phyloP scores from a whole-genome alignment of 2,329 filamentous ascomycete species.

The Beauveria medogensis region DNA sequence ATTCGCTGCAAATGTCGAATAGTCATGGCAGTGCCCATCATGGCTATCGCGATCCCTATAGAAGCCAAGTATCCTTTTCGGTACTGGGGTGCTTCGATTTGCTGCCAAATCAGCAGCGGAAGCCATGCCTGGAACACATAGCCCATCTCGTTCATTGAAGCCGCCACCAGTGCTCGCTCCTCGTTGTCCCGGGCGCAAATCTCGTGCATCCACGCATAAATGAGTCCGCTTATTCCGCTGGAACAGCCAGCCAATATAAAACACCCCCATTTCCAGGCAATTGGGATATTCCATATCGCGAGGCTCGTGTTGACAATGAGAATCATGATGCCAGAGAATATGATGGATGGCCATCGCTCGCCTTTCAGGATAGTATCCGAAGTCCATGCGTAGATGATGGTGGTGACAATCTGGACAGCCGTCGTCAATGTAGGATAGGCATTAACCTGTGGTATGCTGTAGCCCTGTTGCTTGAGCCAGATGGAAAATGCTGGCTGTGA shows the following conservation, averaged over 20 bases:
- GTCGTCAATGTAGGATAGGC: slow-evolving; percentile 52
- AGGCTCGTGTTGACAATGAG: slow-evolving; percentile 33
- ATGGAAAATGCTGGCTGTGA: slow-evolving; percentile 48
- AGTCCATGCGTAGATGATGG: slow-evolving; percentile 56
- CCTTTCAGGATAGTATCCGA: slow-evolving; percentile 54
- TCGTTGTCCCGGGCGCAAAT: slow-evolving; percentile 48
- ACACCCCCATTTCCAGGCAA: slow-evolving; percentile 55
- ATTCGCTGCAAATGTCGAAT: slow-evolving; percentile 35
- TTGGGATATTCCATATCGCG: slow-evolving; percentile 36
- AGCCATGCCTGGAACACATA: slow-evolving; percentile 65
- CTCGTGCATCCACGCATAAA: slow-evolving; percentile 42
- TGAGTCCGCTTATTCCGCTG: slow-evolving; percentile 37
- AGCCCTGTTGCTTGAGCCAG: slow-evolving; percentile 38
- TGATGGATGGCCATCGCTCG: slow-evolving; percentile 54
- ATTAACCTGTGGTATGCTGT: slow-evolving; percentile 36
- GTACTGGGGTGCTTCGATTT: slow-evolving; percentile 53
- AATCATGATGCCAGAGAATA: slow-evolving; percentile 42
- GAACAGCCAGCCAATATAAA: slow-evolving; percentile 49
- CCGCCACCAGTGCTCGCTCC: slow-evolving; percentile 58
- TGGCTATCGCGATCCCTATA: slow-evolving; percentile 35
- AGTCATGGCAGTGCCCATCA: slow-evolving; percentile 43
- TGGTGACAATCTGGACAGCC: slow-evolving; percentile 47
- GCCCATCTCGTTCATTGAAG: slow-evolving; percentile 60
- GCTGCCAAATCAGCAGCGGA: slow-evolving; percentile 58
- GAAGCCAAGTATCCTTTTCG: slow-evolving; percentile 53